Conservation (phyloP, 495 filamentous ascomycete species). For the Aspergillus olivimuriae region DNA sequence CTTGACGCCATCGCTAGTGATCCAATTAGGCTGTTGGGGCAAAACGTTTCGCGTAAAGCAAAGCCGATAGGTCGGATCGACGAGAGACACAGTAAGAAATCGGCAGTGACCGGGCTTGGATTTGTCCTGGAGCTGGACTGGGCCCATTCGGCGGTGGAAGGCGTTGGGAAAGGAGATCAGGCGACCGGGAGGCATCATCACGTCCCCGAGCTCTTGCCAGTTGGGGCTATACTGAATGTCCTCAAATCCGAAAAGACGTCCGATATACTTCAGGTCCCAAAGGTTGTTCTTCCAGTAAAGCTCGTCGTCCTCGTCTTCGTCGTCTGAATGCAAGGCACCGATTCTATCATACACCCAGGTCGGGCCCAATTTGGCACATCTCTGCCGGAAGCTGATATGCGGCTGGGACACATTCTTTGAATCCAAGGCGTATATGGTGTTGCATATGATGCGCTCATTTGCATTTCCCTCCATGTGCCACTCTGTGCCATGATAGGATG, state of each 20-base stretch:
- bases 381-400: slow-evolving; percentile 8
- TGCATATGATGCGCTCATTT: slow-evolving; percentile 14
- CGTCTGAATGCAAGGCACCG: background rate
- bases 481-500: slow-evolving; percentile 9
- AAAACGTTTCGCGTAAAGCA: slow-evolving; percentile 7
- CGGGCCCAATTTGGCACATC: background rate
- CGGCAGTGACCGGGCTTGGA: slow-evolving; percentile 6
- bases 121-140: slow-evolving; percentile 7
- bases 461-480: slow-evolving; percentile 11
- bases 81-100: slow-evolving; percentile 8
- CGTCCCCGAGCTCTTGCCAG: slow-evolving; percentile 8
- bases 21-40: background rate
- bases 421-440: slow-evolving; percentile 7
- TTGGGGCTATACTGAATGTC: background rate
- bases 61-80: slow-evolving; percentile 10
- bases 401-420: slow-evolving; percentile 8
- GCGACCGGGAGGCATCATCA: slow-evolving; percentile 5
- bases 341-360: background rate
- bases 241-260: background rate
- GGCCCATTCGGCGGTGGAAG: slow-evolving; percentile 6
- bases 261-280: background rate
- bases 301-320: background rate
- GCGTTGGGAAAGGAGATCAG: slow-evolving; percentile 7
- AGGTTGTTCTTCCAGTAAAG: background rate
- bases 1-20: background rate